These are phyloP conservation scores for Pythium pyrilobum DNA, from an alignment of 352 stramenopile genomes.

Conservation along the genomic window DNA sequence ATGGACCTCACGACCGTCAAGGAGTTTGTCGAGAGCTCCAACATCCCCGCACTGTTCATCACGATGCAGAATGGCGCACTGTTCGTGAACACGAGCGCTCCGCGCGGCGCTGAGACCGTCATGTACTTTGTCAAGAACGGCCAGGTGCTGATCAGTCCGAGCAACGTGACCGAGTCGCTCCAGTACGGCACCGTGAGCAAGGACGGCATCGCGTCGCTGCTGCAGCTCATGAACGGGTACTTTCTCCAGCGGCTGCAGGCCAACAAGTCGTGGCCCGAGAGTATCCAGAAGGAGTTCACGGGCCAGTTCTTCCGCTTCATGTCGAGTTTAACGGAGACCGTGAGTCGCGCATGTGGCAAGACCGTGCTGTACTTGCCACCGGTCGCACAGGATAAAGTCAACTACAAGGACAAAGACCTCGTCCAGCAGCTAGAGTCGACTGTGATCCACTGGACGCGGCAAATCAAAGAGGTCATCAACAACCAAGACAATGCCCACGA, in stretches of 20 bases:
- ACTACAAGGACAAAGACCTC: constrained; percentile 92
- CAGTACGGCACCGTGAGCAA: constrained; percentile 78
- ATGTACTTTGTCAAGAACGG: constrained; percentile 91
- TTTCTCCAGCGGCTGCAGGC: constrained; percentile 76
- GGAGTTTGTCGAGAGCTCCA: constrained; percentile 71
- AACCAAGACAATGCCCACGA: constrained; percentile 92
- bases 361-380: constrained; percentile 92
- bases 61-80: constrained; percentile 42
- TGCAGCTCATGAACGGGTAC: constrained; percentile 83
- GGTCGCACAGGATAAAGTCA: constrained; percentile 76
- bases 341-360: constrained; percentile 88
- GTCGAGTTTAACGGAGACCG: constrained; percentile 91
- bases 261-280: constrained; percentile 89
- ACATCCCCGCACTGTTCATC: constrained; percentile 68
- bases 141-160: constrained; percentile 52
- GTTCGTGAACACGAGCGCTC: constrained; percentile 48
- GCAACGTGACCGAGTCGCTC: constrained; percentile 48
- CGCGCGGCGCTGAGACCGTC: constrained; percentile 38
- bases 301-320: constrained; percentile 95
- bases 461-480: constrained; percentile 97
- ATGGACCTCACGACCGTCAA: constrained; percentile 77
- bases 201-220: constrained; percentile 71
- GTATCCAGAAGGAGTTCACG: constrained; percentile 92
- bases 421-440: constrained; percentile 95
- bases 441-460: constrained; percentile 95